phyloP scores from a whole-genome alignment of 805 yeast species.

The Metschnikowia koreensis region DNA sequence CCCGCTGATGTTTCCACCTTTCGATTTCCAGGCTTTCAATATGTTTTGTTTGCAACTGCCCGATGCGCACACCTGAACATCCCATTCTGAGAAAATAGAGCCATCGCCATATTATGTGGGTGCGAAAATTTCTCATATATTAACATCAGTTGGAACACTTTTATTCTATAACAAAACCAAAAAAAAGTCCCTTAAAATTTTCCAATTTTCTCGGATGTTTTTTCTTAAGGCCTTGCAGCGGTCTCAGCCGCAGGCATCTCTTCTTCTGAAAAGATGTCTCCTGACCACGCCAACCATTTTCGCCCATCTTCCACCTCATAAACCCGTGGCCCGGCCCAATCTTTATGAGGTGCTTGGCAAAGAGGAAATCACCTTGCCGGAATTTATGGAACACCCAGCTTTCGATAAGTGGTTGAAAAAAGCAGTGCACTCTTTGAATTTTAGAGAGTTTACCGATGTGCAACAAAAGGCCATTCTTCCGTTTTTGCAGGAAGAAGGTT shows the following conservation, averaged over 20 bases:
- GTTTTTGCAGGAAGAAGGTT: slow-evolving; percentile 54
- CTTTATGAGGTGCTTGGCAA: slow-evolving; percentile 9
- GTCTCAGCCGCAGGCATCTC: background rate
- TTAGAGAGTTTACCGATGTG: slow-evolving; percentile 60
- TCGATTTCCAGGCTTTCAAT: background rate
- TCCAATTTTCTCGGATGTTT: slow-evolving; percentile 2
- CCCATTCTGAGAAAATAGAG: background rate
- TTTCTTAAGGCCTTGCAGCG: slow-evolving; percentile 7
- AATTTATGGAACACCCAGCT: slow-evolving; percentile 11
- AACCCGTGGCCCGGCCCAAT: slow-evolving; percentile 9
- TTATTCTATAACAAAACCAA: background rate
- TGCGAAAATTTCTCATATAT: slow-evolving; percentile 7
- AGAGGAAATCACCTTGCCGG: slow-evolving; percentile 14
- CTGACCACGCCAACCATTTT: background rate
- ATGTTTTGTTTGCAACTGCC: background rate
- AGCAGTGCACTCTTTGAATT: slow-evolving; percentile 31
- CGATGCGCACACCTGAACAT: slow-evolving; percentile 2
- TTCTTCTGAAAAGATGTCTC: background rate
- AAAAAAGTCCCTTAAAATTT: background rate
- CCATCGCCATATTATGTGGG: slow-evolving; percentile 7
- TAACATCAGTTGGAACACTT: background rate
- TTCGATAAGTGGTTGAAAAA: slow-evolving; percentile 13
- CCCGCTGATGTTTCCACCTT: background rate
- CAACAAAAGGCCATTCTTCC: slow-evolving; percentile 64
- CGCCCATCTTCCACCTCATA: slow-evolving; percentile 6